Evolutionary conservation across 2,329 filamentous ascomycete genomes (phyloP).

Genomic region (Didymella sp.): DNA sequence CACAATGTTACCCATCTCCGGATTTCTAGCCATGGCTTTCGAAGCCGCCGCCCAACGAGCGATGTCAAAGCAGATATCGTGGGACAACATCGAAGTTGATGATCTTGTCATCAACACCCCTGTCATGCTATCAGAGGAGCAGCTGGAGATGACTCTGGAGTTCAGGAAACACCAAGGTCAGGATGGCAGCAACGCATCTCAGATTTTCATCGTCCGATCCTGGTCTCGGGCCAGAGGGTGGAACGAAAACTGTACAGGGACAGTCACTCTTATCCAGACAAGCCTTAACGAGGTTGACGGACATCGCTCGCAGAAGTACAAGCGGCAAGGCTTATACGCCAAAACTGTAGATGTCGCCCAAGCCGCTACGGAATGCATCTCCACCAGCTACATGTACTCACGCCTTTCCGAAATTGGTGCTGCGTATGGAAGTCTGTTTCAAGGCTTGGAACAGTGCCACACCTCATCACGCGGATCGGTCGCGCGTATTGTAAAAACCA

Average conservation of each 20-base stretch:
- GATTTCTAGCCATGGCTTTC: constrained; percentile 43
- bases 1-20: constrained; percentile 44
- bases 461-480: constrained; percentile 46
- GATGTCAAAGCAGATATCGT: constrained; percentile 18
- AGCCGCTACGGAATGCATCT: constrained; percentile 26
- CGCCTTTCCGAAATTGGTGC: constrained; percentile 57
- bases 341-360: constrained; percentile 9
- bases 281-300: constrained; percentile 55
- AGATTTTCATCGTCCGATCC: constrained; percentile 61
- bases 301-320: neutral
- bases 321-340: constrained; percentile 24
- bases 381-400: constrained; percentile 53
- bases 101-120: constrained; percentile 28
- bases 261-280: constrained; percentile 50
- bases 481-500: constrained; percentile 24
- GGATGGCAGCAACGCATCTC: neutral
- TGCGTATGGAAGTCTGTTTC: constrained; percentile 61
- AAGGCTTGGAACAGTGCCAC: constrained; percentile 57
- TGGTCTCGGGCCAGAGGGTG: constrained; percentile 61
- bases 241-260: constrained; percentile 62
- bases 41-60: constrained; percentile 39
- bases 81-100: constrained; percentile 28
- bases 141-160: constrained; percentile 41
- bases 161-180: constrained; percentile 24
- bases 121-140: constrained; percentile 39